Base-by-base conservation (phyloP, 148 eudicot genomes). In the Chenopodium quinoa region DNA sequence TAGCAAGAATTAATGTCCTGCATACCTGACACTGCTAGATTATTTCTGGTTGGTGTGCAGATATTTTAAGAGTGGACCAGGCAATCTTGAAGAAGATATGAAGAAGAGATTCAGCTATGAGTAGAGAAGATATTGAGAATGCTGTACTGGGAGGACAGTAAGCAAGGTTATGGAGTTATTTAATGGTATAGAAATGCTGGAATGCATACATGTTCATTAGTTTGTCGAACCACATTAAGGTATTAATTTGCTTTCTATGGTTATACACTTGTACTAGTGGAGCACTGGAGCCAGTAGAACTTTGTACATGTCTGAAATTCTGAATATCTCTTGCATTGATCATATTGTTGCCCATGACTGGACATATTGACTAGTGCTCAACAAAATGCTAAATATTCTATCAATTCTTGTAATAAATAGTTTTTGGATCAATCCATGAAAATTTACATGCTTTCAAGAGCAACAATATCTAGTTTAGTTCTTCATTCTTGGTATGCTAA, bases 101-200 rank as follows among this genome's bases (percentile, higher is more conserved):
- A 97, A 95, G 77, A 92, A 97, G 79, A 85, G 99, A 90, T 95
- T 95, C 87, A 95, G 97, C 75, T 95, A 93, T 83, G 78, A 91
- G 99, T 81, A 89, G 97, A 88, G 97, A 93, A 81, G 99, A 95
- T 83, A 93, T 95, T 32, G 99, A 95, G 84, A 95, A 95, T 85
- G 99, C 99, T 70, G 94, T 93, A 66, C 97, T 95, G 67, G 99
- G 99, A 86, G 99, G 99, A 23, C 99, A 97, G 16, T 95, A 83
- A 90, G 81, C 44, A 25, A 71, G 63, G 40, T 4, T 31, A 6
- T 71, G 34, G 23, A 60, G 4, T 83, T 37, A 31, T 23, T 40
- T 34, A 9, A 66, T 69, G 50, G 29, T 75, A 70, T 60, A 79
- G 80, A 79, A 67, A 44, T 66, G 20, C 74, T 78, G 23, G 13